Base-by-base conservation (phyloP, 306 rosid species). In the Oemleria cerasiformis region DNA sequence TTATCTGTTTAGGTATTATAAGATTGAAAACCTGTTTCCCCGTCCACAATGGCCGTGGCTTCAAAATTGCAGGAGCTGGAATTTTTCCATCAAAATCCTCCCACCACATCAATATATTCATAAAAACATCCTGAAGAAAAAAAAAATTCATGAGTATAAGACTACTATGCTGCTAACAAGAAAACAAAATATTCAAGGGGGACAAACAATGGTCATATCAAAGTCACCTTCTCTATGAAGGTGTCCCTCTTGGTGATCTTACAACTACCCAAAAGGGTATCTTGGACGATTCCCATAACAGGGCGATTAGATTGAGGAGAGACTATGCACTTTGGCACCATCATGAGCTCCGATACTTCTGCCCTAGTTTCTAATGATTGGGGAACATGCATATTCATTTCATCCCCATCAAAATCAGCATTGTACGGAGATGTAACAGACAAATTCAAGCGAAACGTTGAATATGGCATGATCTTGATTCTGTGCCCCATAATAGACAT, bases 81-180 rank as follows among this genome's bases (percentile, higher is more conserved):
- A 93, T 84, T 81, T 93, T 91, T 67, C 98, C 96, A 50, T 93
- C 98, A 84, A 91, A 93, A 78, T 93, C 98, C 78, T 93, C 98
- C 97, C 98, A 93, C 98, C 98, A 93, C 98, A 93, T 93, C 89
- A 93, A 80, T 67, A 87, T 93, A 82, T 93, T 91, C 97, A 93
- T 93, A 64, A 93, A 91, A 79, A 90, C 98, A 75, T 93, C 98
- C 97, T 93, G 87, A 63, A 81, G 12, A 49, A 49, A 39, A 63
- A 81, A 49, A 15, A 49, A 43, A 64, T 51, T 19, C 61, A 1
- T 34, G 4, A 71, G 34, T 17, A 62, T 82, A 45, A 87, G 77
- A 65, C 56, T 71, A 75, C 63, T 34, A 68, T 19, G 51, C 34
- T 23, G 34, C 40, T 43, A 55, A 45, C 45, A 71, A 49, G 63